These are phyloP conservation scores for Cinchona pubescens DNA, from an alignment of 257 asterid genomes.

Conservation along the genomic window DNA sequence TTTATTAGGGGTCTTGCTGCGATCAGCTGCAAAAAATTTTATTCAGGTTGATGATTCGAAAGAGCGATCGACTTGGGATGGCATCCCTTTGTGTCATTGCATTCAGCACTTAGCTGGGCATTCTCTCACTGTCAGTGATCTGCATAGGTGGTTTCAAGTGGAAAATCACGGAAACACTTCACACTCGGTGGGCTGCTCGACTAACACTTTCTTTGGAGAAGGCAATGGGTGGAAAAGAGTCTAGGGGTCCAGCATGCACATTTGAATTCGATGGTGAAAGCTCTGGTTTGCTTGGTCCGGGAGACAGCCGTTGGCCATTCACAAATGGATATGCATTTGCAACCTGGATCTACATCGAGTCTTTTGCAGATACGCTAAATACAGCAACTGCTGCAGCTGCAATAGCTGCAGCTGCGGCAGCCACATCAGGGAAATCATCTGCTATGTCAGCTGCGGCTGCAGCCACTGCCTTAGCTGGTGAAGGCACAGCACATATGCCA, in stretches of 20 bases:
- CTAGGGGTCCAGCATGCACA: constrained; percentile 85
- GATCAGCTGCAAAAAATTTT: constrained; percentile 76
- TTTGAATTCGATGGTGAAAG: constrained; percentile 99
- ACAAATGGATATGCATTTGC: constrained; percentile 89
- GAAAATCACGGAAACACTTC: constrained; percentile 54
- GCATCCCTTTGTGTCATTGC: constrained; percentile 82
- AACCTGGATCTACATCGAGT: constrained; percentile 95
- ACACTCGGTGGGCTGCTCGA: constrained; percentile 76
- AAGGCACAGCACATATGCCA: constrained; percentile 99
- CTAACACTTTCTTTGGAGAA: constrained; percentile 80
- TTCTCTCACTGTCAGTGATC: constrained; percentile 78
- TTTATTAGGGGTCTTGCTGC: constrained; percentile 66
- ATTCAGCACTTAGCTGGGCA: constrained; percentile 90
- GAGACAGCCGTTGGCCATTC: constrained; percentile 98
- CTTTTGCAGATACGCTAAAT: constrained; percentile 94
- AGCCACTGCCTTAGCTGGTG: constrained; percentile 99
- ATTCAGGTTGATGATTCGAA: constrained; percentile 45
- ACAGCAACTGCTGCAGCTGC: constrained; percentile 99
- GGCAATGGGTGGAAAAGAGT: constrained; percentile 95
- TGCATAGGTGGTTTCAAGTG: constrained; percentile 80
- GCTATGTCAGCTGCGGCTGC: constrained; percentile 99
- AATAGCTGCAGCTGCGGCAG: constrained; percentile 98
- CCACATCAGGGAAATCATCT: constrained; percentile 94
- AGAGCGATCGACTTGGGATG: constrained; percentile 73
- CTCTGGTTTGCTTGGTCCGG: constrained; percentile 94